Evolutionary conservation across 768 basidiomycete genomes (phyloP), one percentile per base, ranked within the genome.

Genomic region (Boletus reticulatus): DNA sequence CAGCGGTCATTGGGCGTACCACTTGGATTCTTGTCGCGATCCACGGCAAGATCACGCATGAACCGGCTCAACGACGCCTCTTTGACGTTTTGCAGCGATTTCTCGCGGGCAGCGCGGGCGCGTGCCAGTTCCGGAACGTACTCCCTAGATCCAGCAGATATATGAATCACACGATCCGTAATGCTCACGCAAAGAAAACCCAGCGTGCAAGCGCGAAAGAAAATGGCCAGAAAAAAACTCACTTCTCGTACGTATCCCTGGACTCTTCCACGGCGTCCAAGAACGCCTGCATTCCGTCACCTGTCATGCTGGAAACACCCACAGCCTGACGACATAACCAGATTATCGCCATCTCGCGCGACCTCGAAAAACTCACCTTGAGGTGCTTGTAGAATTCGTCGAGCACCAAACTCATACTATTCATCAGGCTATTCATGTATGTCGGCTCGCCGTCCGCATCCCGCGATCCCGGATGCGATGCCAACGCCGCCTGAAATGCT

Each of bases 341-440:
- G n/a, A n/a, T n/a, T n/a, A 37, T 32, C 34, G 13, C 29, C 38
- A 22, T 41, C 39, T 41, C 48, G 27, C 32, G 31, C 20, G 41
- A 44, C 20, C 42, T 19, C 32, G 41, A 43, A 43, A 19, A 27
- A 20, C 81, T 39, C 48, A 93, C 95, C 78, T 92, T 92, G 50
- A 99, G 76, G 61, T 97, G 89, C 72, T 94, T 92, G 75, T 99
- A 99, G 64, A 99, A 99, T 67, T 98, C 97, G 66, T 99, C 97
- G 50, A 99, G 74, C 8, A 99, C 96, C 50, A 99, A 73, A 69
- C 95, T 94, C 97, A 99, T 98, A 68, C 92, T 94, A 61, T 96
- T 94, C 96, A 98, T 99, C 60, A 99, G 76, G 68, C 93, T 95
- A 69, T 92, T 95, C 94, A 98, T 97, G 71, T 98, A 98, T 39